These are phyloP conservation scores for Aureobasidium sp. DNA, from an alignment of 2,329 filamentous ascomycete species.

Conservation along the genomic window DNA sequence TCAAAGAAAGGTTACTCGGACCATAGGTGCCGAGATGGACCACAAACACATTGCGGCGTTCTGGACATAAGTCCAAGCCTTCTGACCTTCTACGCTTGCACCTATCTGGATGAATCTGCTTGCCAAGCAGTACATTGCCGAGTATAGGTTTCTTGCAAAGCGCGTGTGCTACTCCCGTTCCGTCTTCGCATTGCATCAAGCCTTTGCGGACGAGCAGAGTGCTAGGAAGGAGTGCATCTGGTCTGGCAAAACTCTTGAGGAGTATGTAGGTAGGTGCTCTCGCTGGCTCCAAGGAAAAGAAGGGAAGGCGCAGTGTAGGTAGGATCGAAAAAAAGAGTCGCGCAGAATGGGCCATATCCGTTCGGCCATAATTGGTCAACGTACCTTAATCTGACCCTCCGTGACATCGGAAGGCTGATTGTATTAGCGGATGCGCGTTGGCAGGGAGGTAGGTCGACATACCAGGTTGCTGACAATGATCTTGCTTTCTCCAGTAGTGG, in stretches of 20 bases:
- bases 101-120: slow-evolving; percentile 23
- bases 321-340: slow-evolving; percentile 22
- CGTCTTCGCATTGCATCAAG: slow-evolving; percentile 31
- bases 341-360: slow-evolving; percentile 27
- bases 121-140: slow-evolving; percentile 18
- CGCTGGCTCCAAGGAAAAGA: slow-evolving; percentile 3
- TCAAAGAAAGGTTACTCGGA: slow-evolving; percentile 5
- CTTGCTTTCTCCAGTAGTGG: slow-evolving; percentile 71
- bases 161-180: slow-evolving; percentile 53
- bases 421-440: slow-evolving; percentile 40
- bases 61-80: slow-evolving; percentile 21
- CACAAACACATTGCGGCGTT: neutral
- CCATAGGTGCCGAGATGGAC: neutral
- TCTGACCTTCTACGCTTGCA: slow-evolving; percentile 28
- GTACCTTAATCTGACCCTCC: slow-evolving; percentile 99
- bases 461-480: slow-evolving; percentile 98
- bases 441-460: slow-evolving; percentile 38
- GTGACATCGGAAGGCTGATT: slow-evolving; percentile 85
- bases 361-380: slow-evolving; percentile 67
- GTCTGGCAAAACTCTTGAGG: slow-evolving; percentile 9
- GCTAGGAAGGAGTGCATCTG: slow-evolving; percentile 13
- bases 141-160: slow-evolving; percentile 18
- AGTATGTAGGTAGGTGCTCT: neutral
- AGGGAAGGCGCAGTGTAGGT: slow-evolving; percentile 9
- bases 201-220: slow-evolving; percentile 25